Conservation (phyloP, 495 filamentous ascomycete genomes). For the Neurospora sp. region DNA sequence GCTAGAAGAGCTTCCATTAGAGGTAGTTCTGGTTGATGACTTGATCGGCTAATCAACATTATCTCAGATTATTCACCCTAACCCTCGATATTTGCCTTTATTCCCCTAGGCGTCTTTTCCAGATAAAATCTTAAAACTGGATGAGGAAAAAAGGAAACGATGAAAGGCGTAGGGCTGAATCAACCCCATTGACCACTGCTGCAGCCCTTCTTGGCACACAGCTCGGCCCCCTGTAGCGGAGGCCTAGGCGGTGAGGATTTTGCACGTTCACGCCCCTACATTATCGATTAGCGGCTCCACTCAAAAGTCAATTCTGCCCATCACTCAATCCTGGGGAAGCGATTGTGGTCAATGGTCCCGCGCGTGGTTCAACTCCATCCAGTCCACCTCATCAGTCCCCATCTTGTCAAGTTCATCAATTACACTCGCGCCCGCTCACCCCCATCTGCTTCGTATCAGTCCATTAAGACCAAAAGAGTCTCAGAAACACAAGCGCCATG, state of each 20-base stretch:
- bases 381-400: neutral
- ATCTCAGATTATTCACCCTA: neutral
- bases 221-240: neutral
- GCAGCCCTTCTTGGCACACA: neutral
- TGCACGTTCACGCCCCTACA: neutral
- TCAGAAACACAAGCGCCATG: conserved; percentile 4
- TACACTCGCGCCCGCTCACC: neutral
- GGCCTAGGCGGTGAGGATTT: neutral
- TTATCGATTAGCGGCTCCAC: conserved; percentile 9
- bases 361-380: neutral
- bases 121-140: neutral
- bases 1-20: neutral
- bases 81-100: neutral
- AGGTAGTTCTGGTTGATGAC: neutral
- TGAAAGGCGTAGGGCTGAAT: neutral
- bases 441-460: neutral
- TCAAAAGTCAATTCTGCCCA: conserved; percentile 18
- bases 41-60: neutral
- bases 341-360: neutral
- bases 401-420: neutral
- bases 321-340: neutral
- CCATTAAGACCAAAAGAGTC: too few relatives aligned
- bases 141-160: neutral
- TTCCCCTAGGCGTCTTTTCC: neutral
- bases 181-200: neutral